Base-by-base conservation (phyloP, 2,329 filamentous ascomycete species). In the Colletotrichum costaricense region DNA sequence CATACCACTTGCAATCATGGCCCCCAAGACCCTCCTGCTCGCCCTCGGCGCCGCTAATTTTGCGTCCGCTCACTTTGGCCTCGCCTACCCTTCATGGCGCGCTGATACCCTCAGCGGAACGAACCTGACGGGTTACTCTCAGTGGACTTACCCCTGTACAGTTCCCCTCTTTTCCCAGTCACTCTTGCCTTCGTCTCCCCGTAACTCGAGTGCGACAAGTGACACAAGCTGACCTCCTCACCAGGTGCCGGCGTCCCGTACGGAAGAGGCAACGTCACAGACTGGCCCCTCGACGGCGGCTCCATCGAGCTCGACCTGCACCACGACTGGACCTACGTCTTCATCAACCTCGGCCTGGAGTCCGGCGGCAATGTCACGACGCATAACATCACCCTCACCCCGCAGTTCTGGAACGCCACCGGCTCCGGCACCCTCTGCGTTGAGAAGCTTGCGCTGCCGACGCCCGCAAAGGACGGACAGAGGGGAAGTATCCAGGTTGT, bases 401-500 rank as follows among this genome's bases (percentile, higher is more conserved):
- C 89, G 3, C 76, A 85, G 82, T 89, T 85, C 83, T 90, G 85
- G 82, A 91, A 86, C 84, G 89, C 81, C 78, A 91, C 83, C 81
- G 93, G 78, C 82, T 83, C 88, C 22, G 92, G 93, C 59, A 86
- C 87, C 59, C 91, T 95, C 78, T 95, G 93, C 82, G 77, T 95
- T 14, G 88, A 90, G 9, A 81, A 86, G 74, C 83, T 95, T 16
- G 79, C 82, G 35, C 81, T 93, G 4, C 90, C 91, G 6, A 77
- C 79, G 22, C 85, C 85, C 62, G 81, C 92, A 49, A 80, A 80
- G 28, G 90, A 93, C 49, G 93, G 93, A 55, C 87, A 88, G 75
- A 86, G 89, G 60, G 93, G 88, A 16, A 92, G 90, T 38, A 84
- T 95, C 68, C 93, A 95, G 83, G 90, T 95, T 64, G 87, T 94